Base-by-base conservation (phyloP, 2,329 filamentous ascomycete species). In the Emmonsia crescens region DNA sequence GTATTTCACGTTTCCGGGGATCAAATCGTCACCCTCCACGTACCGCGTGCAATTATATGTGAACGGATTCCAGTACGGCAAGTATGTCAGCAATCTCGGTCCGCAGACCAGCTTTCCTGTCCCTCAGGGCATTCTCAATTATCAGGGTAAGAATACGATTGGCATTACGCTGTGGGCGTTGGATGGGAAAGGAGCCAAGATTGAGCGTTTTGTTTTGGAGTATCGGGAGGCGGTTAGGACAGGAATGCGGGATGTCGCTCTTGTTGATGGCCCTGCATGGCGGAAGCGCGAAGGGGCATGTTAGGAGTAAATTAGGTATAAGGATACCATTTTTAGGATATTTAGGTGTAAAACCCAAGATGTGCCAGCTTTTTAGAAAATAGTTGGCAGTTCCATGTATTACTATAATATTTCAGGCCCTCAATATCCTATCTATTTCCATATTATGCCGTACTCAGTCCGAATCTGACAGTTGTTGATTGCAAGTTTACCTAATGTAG, bases 41-140 rank as follows among this genome's bases (percentile, higher is more conserved):
- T 88, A 87, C 64, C 79, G 88, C 21, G 83, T 79, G 1, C 81
- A 87, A 67, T 74, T 91, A 6, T 91, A 82, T 68, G 84, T 91
- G 52, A 91, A 91, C 67, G 89, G 89, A 1, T 91, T 85, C 73
- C 88, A 91, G 71, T 91, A 85, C 65, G 84, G 83, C 2, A 85
- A 86, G 69, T 86, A 82, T 64, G 73, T 75, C n/a, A 85, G 84
- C 68, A 87, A 91, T 65, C 79, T 91, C n/a, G 89, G 89, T 0
- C 89, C 89, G 1, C 88, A 93, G 75, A 84, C 80, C 0, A 78
- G 73, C 1, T 92, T 86, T 70, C 87, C 87, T 1, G 88, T 92
- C 0, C 88, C 89, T 0, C 83, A 90, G 74, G 87, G 88, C 27
- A 82, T 92, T 27, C 75, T 90, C 58, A 82, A 92, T 69, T 88